Conservation (phyloP, 2,329 filamentous ascomycete species). For the Nakataea oryzae region DNA sequence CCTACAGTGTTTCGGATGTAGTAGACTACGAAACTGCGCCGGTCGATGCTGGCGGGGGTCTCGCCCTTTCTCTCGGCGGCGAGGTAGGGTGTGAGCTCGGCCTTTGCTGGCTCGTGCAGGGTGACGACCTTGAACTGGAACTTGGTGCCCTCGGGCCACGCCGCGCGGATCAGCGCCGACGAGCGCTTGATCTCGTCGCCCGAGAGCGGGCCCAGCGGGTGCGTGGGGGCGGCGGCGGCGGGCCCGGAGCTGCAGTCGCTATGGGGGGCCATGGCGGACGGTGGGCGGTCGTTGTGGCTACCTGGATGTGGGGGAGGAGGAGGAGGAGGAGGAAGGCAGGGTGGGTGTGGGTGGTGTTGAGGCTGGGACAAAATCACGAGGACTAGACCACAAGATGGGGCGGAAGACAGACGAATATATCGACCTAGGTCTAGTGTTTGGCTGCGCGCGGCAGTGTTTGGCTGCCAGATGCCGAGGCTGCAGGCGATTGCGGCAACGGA, state of each 20-base stretch:
- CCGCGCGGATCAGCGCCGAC: constrained; percentile 34
- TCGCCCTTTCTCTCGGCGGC: constrained; percentile 32
- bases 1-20: constrained; percentile 49
- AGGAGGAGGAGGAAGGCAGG: too few relatives aligned
- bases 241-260: neutral
- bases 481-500: too few relatives aligned
- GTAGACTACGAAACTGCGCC: constrained; percentile 45
- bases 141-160: constrained; percentile 44
- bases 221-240: constrained; percentile 12
- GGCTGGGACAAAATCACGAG: neutral
- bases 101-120: constrained; percentile 46
- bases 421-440: neutral
- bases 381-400: neutral
- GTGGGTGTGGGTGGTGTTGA: neutral
- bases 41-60: constrained; percentile 28
- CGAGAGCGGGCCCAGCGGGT: constrained; percentile 50
- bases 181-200: constrained; percentile 44
- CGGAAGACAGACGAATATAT: too few relatives aligned
- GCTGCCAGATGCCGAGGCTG: too few relatives aligned
- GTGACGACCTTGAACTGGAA: constrained; percentile 54
- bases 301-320: too few relatives aligned
- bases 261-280: neutral
- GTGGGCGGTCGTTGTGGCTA: too few relatives aligned
- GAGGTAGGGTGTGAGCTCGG: constrained; percentile 37
- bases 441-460: neutral